Percentiles rank a stretch among this genome's conserved stretches.
Conservation (phyloP, 495 filamentous ascomycete genomes). For the Podospora didyma region DNA sequence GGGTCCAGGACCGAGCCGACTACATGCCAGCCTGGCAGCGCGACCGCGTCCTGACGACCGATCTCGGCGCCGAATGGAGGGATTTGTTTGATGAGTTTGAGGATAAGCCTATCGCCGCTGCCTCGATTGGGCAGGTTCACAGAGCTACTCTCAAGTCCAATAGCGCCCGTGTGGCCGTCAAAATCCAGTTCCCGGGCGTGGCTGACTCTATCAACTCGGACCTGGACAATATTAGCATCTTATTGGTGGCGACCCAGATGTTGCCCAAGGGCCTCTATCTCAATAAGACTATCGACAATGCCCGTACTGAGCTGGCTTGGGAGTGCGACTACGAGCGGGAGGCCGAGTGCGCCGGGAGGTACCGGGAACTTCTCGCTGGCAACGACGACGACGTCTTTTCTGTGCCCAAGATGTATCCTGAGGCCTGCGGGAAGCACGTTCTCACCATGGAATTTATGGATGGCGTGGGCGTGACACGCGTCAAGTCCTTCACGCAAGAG, state of each 20-base stretch:
- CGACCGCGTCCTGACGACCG: conserved; percentile 70
- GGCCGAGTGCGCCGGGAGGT: conserved; percentile 71
- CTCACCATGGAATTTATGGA: conserved; percentile 90
- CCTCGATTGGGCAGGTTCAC: conserved; percentile 98
- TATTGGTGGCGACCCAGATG: conserved; percentile 83
- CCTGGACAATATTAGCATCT: conserved; percentile 82
- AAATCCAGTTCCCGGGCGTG: conserved; percentile 97
- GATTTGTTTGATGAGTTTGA: conserved; percentile 79
- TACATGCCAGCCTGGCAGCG: conserved; percentile 96
- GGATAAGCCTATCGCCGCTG: conserved; percentile 88
- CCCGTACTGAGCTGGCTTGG: conserved; percentile 88
- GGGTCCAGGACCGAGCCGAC: conserved; percentile 94
- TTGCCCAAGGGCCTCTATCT: conserved; percentile 90
- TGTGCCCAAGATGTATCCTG: conserved; percentile 71
- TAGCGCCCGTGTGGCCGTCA: conserved; percentile 79
- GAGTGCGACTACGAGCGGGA: conserved; percentile 95
- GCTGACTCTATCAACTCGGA: conserved; percentile 93
- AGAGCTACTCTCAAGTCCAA: conserved; percentile 73
- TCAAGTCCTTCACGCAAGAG: conserved; percentile 66
- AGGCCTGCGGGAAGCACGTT: conserved; percentile 82
- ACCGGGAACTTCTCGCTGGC: conserved; percentile 60
- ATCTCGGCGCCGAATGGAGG: conserved; percentile 83
- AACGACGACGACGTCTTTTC: conserved; percentile 68
- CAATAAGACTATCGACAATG: conserved; percentile 96
- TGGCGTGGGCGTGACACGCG: conserved; percentile 83